Percentiles rank a stretch among this genome's conserved stretches.
phyloP scores from a whole-genome alignment of 2,329 filamentous ascomycete species.

The Didymella lethalis region DNA sequence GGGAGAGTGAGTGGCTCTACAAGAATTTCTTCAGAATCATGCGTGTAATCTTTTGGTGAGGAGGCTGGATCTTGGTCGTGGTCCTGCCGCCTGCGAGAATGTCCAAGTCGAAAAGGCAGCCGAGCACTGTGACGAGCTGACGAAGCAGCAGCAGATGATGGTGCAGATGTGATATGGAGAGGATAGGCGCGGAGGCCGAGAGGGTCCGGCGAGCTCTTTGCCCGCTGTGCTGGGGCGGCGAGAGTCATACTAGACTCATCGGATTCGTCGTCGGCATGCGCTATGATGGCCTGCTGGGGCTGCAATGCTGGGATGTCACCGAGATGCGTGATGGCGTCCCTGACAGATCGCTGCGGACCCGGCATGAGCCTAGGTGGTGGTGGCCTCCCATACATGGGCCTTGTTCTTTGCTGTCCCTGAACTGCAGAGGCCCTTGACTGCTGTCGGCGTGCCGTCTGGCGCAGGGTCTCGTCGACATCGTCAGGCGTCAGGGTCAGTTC shows the following conservation, averaged over 20 bases:
- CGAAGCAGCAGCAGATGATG: slow-evolving; percentile 4
- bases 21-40: background rate
- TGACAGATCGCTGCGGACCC: slow-evolving; percentile 43
- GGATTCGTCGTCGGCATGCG: slow-evolving; percentile 31
- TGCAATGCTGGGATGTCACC: slow-evolving; percentile 38
- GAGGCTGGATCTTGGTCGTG: background rate
- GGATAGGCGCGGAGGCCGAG: background rate
- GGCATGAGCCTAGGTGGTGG: slow-evolving; percentile 37
- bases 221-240: background rate
- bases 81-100: slow-evolving; percentile 1
- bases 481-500: slow-evolving; percentile 49
- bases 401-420: slow-evolving; percentile 8
- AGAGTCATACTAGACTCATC: slow-evolving; percentile 3
- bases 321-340: slow-evolving; percentile 39
- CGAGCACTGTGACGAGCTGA: slow-evolving; percentile 22
- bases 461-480: slow-evolving; percentile 47
- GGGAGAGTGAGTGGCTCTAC: slow-evolving; percentile 1
- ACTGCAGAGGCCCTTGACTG: slow-evolving; percentile 11
- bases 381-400: slow-evolving; percentile 4
- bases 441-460: slow-evolving; percentile 42
- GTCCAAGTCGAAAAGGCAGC: slow-evolving; percentile 36
- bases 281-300: slow-evolving; percentile 34
- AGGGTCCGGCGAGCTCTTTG: background rate
- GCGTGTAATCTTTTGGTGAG: background rate
- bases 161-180: background rate